phyloP scores from a whole-genome alignment of 768 basidiomycete genomes.

The Amanita pseudoporphyria region DNA sequence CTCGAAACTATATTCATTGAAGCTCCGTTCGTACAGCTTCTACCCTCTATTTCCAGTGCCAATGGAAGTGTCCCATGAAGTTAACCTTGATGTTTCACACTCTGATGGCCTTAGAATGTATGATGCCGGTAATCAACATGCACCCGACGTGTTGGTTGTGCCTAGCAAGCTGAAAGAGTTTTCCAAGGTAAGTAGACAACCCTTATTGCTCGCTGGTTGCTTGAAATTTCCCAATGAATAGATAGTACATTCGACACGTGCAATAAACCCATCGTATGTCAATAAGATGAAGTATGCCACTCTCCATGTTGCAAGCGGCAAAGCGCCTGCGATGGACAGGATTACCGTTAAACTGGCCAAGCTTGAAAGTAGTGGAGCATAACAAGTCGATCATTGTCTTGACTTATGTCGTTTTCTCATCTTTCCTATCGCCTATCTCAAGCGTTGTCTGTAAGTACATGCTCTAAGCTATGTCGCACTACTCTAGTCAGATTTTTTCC shows the following conservation, averaged over 20 bases:
- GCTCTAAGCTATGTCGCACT: conserved; percentile 46
- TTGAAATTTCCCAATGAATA: conserved; percentile 19
- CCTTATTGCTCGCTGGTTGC: not conserved
- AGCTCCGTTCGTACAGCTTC: conserved; percentile 45
- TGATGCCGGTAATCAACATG: conserved; percentile 33
- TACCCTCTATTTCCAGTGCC: conserved; percentile 94
- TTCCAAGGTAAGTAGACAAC: conserved; percentile 50
- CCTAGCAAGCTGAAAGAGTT: conserved; percentile 90
- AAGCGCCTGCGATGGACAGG: conserved; percentile 21
- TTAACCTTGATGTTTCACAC: conserved; percentile 89
- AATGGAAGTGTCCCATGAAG: conserved; percentile 58
- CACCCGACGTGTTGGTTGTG: conserved; percentile 78
- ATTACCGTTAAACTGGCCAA: conserved; percentile 25
- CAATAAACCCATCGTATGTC: conserved; percentile 83
- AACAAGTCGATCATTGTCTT: not conserved
- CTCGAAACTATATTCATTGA: conserved; percentile 1
- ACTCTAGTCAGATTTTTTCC: conserved; percentile 63
- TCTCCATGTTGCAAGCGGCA: conserved; percentile 26
- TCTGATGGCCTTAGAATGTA: conserved; percentile 32
- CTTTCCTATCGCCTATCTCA: not conserved
- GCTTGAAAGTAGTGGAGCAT: conserved; percentile 13
- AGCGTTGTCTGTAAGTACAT: conserved; percentile 14
- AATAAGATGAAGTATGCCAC: conserved; percentile 48
- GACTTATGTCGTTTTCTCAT: not conserved
- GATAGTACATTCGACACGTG: conserved; percentile 67